Base-by-base conservation (phyloP, 768 basidiomycete species). In the Russula foetens region DNA sequence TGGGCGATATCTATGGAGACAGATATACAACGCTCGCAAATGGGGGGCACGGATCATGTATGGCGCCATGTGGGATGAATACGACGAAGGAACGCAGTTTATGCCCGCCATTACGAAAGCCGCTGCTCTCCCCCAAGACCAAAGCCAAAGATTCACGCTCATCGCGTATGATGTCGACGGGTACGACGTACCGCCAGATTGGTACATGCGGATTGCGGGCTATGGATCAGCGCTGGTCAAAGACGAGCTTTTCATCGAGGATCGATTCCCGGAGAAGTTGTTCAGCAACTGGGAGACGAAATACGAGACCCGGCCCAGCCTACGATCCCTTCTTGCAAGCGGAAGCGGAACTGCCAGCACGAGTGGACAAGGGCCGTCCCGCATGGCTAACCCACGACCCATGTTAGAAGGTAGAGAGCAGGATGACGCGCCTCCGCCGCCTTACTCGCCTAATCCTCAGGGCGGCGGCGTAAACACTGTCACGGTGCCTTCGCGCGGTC, bases 31-130 rank as follows among this genome's bases (percentile, higher is more conserved):
- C 67, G 85, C 83, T 14, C 80, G 79, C 28, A 75, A 77, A 47
- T 78, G 79, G 29, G 83, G 86, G 29, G 83, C 80, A 7, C 79
- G 82, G 21, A 84, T 74, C 7, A 80, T 91, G 55, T 92, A 92
- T 63, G 85, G 86, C 24, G 88, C 89, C 7, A 92, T 91, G 89
- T 92, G 90, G 88, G 90, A 92, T 67, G 90, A 91, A 71, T 91
- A 91, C 64, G 89, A 92, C 66, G 88, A 91, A 75, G 90, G 91
- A 39, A 92, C 90, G 0, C 88, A 84, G 2, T 81, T 90, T 63
- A 81, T 93, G 78, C 91, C 91, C 7, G 80, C 83, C 15, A 81
- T 90, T 1, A 69, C 82, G 44, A 75, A 77, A 59, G 82, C 83
- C 60, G 73, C 78, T 7, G 73, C 79, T 52, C 75, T 90, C 2